phyloP scores from a whole-genome alignment of 805 yeast genomes.

The Clavispora vitiphila region DNA sequence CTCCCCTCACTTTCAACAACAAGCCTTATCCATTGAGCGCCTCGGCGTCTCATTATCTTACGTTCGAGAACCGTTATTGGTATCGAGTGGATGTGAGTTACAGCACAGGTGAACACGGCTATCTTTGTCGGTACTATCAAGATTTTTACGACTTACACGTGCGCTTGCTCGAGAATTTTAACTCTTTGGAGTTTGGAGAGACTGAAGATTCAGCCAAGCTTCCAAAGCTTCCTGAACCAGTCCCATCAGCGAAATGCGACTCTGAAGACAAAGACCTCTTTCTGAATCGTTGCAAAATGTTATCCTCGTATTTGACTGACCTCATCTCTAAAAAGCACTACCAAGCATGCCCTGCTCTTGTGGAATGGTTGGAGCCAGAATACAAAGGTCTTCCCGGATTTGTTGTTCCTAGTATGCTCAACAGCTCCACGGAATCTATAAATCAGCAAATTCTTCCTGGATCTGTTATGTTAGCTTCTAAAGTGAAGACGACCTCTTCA shows the following conservation, averaged over 20 bases:
- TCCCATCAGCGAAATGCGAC: slow-evolving; percentile 28
- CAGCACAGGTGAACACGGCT: slow-evolving; percentile 31
- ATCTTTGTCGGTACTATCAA: slow-evolving; percentile 45
- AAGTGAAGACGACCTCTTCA: background rate
- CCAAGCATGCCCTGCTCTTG: slow-evolving; percentile 22
- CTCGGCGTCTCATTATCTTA: slow-evolving; percentile 35
- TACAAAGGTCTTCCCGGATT: slow-evolving; percentile 25
- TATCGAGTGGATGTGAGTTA: slow-evolving; percentile 42
- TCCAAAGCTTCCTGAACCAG: slow-evolving; percentile 45
- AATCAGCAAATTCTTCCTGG: slow-evolving; percentile 14
- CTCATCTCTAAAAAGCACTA: slow-evolving; percentile 26
- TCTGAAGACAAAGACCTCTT: slow-evolving; percentile 11
- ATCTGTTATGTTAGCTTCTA: slow-evolving; percentile 13
- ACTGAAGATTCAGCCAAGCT: slow-evolving; percentile 13
- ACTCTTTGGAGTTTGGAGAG: slow-evolving; percentile 5
- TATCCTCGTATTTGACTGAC: slow-evolving; percentile 36
- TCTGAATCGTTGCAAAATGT: slow-evolving; percentile 32
- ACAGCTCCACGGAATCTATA: slow-evolving; percentile 9
- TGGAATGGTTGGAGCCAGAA: slow-evolving; percentile 24
- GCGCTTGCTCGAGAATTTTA: slow-evolving; percentile 19
- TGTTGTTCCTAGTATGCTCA: slow-evolving; percentile 13
- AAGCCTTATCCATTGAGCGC: slow-evolving; percentile 29
- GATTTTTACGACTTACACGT: slow-evolving; percentile 47
- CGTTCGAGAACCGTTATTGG: slow-evolving; percentile 45
- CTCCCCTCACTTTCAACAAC: slow-evolving; percentile 26